Base-by-base conservation (phyloP, 148 eudicot species). In the Persicaria maculosa region DNA sequence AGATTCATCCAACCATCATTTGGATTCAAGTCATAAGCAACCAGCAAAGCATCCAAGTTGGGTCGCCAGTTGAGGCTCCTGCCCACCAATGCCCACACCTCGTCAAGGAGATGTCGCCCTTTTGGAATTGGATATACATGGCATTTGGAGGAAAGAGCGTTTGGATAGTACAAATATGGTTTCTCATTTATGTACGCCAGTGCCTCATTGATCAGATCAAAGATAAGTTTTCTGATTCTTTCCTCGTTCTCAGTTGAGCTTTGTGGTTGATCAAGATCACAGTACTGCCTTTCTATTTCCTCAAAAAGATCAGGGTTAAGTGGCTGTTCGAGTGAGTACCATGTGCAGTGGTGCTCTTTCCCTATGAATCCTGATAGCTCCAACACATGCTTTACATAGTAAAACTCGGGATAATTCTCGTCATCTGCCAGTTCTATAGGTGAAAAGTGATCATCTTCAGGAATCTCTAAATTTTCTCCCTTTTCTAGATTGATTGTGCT, bases 1-100 rank as follows among this genome's bases (percentile, higher is more conserved):
- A 88, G 91, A 74, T 87, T 94, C 85, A 87, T 87, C 96, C 96
- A 90, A 64, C 87, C 87, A 47, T 81, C 53, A 47, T 8, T 70
- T 17, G 25, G 6, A n/a, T 48, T 70, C 15, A 44, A 70, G 15
- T 70, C 73, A 17, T 70, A 9, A 17, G 5, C 44, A 12, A 70
- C 36, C 73, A 70, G 16, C 73, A 48, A 46, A 47, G 14, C 40
- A 44, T 70, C 40, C 25, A 48, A 1, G 36, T 70, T 8, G 5
- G 54, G 36, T 48, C 5, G n/a, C 73, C 31, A 70, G 11, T 47
- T 22, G 11, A 70, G 54, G 54, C 54, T 71, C 36, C 40, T 46
- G 16, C 31, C 31, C 36, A 71, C 73, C n/a, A 22, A 71, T 22
- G 54, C 53, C 53, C 54, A 19, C 7, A 71, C 54, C 40, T 71